Conservation (phyloP, 2,329 filamentous ascomycete genomes). For the Cladosporium colombiae region DNA sequence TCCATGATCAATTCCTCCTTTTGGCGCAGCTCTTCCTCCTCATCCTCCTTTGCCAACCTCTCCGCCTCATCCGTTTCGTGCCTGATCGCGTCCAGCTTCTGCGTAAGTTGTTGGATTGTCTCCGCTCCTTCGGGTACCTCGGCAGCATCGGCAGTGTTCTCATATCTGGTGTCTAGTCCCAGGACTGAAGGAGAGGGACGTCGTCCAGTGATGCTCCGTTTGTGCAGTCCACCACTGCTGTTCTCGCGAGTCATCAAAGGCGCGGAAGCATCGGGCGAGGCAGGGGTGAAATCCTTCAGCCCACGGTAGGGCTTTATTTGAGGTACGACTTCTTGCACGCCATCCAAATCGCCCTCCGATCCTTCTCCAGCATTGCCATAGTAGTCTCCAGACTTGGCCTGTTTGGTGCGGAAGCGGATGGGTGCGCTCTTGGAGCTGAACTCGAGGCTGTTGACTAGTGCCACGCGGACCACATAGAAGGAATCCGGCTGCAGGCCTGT, state of each 20-base stretch:
- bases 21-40: constrained; percentile 51
- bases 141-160: constrained; percentile 39
- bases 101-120: constrained; percentile 75
- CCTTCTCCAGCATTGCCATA: constrained; percentile 36
- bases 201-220: constrained; percentile 70
- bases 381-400: constrained; percentile 45
- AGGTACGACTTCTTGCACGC: constrained; percentile 51
- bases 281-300: constrained; percentile 56
- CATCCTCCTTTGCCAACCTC: constrained; percentile 64
- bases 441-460: constrained; percentile 86
- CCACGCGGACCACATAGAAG: constrained; percentile 91
- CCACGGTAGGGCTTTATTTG: constrained; percentile 52
- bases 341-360: constrained; percentile 41
- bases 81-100: constrained; percentile 75
- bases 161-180: constrained; percentile 39
- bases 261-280: constrained; percentile 57
- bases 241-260: constrained; percentile 67
- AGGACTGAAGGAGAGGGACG: constrained; percentile 64
- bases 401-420: constrained; percentile 75
- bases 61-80: constrained; percentile 81
- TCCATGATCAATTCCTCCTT: constrained; percentile 65
- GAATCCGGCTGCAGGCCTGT: constrained; percentile 81
- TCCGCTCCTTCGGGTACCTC: constrained; percentile 61
- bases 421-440: constrained; percentile 88
- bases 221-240: constrained; percentile 55